These are phyloP conservation scores for Pistacia vera DNA, from an alignment of 345 rosid genomes.

Conservation along the genomic window DNA sequence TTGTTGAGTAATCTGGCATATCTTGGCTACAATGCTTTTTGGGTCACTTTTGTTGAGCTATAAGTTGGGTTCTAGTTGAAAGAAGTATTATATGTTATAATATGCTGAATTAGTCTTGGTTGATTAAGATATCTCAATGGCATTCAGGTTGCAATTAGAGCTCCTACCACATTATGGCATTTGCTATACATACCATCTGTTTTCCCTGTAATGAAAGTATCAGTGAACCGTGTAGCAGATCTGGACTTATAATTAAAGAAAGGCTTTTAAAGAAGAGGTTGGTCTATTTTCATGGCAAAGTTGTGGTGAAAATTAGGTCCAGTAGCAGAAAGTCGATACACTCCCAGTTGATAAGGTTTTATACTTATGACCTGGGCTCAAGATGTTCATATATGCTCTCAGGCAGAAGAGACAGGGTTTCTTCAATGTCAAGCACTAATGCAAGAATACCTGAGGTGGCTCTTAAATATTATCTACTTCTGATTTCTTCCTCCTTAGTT, in stretches of 20 bases:
- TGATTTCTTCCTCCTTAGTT: slow-evolving; percentile 8
- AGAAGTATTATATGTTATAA: not conserved
- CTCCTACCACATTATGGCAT: slow-evolving; percentile 52
- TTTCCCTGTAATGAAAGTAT: slow-evolving; percentile 45
- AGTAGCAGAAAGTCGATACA: slow-evolving; percentile 27
- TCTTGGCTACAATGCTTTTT: not conserved
- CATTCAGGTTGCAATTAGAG: slow-evolving; percentile 36
- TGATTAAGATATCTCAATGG: not conserved
- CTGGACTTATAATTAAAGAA: slow-evolving; percentile 29
- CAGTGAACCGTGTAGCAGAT: slow-evolving; percentile 29
- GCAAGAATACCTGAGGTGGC: slow-evolving; percentile 37
- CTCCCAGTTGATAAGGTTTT: slow-evolving; percentile 31
- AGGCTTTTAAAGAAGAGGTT: slow-evolving; percentile 36
- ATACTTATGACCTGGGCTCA: slow-evolving; percentile 13
- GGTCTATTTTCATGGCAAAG: slow-evolving; percentile 23
- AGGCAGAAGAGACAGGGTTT: slow-evolving; percentile 38
- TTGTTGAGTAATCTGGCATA: not conserved
- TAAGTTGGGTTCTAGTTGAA: not conserved
- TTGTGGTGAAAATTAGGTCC: slow-evolving; percentile 40
- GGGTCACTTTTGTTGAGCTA: not conserved
- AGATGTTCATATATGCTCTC: slow-evolving; percentile 42
- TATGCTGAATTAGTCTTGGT: not conserved
- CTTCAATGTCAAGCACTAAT: slow-evolving; percentile 24
- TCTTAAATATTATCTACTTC: slow-evolving; percentile 9
- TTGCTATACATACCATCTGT: slow-evolving; percentile 47